Percentiles rank a stretch among this genome's conserved stretches.
These are phyloP conservation scores for Pythium myriotylum DNA, from an alignment of 352 stramenopile species.

Conservation along the genomic window DNA sequence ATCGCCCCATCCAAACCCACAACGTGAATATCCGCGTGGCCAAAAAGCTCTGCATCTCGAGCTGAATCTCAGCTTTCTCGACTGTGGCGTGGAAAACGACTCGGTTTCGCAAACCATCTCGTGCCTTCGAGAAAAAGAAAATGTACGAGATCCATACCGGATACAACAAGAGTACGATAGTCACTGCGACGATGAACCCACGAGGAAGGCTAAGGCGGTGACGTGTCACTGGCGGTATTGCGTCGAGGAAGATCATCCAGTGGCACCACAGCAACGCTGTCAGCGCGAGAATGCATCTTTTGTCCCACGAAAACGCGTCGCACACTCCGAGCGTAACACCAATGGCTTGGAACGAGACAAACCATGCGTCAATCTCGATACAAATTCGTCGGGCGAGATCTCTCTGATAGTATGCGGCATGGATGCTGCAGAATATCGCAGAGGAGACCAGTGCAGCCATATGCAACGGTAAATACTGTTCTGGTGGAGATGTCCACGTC, in stretches of 20 bases:
- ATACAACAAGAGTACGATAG: conserved; percentile 1
- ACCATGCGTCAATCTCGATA: conserved; percentile 25
- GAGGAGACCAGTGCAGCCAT: conserved; percentile 5
- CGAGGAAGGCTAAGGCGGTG: conserved; percentile 8
- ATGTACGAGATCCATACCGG: conserved; percentile 9
- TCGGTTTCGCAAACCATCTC: conserved; percentile 2
- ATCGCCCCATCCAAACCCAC: conserved; percentile 19
- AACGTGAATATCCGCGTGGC: conserved; percentile 14
- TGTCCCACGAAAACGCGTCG: conserved; percentile 23
- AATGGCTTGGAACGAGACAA: conserved; percentile 16
- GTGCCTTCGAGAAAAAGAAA: conserved; percentile 1
- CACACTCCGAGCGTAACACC: conserved; percentile 6
- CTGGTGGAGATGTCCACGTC: neutral
- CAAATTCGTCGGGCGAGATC: conserved; percentile 7
- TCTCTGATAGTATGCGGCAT: conserved; percentile 12
- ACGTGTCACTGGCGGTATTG: conserved; percentile 14
- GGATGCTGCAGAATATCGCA: neutral
- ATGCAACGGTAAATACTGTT: neutral
- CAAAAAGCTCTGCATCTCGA: conserved; percentile 16
- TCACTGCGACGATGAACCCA: conserved; percentile 11
- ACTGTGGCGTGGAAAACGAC: conserved; percentile 3
- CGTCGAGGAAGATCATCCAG: conserved; percentile 27
- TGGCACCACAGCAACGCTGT: conserved; percentile 16
- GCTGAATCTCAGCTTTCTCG: neutral
- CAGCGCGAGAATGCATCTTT: conserved; percentile 6